Conservation (phyloP, 1,139 yeast genomes). For the Nakaseomyces kungkrabaensis region DNA sequence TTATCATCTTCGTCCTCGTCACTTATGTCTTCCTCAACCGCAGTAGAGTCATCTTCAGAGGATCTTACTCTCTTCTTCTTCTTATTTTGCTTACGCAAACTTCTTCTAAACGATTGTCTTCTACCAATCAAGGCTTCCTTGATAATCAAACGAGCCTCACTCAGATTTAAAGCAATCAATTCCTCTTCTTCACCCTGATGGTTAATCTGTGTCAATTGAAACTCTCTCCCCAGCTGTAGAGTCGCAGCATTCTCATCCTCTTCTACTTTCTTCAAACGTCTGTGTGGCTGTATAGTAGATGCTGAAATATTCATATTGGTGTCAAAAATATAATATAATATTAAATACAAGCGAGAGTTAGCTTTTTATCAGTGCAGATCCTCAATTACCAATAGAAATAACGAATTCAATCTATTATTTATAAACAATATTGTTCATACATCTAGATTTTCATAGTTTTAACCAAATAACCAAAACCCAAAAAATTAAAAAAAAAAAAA, state of each 20-base stretch:
- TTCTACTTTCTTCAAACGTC: slow-evolving; percentile 59
- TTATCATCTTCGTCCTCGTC: slow-evolving; percentile 28
- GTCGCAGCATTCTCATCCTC: slow-evolving; percentile 85
- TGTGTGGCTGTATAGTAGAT: slow-evolving; percentile 74
- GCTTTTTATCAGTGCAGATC: no score
- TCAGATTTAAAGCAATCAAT: slow-evolving; percentile 72
- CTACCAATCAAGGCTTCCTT: slow-evolving; percentile 86
- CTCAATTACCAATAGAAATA: background rate
- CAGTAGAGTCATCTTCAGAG: slow-evolving; percentile 9
- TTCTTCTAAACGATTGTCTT: slow-evolving; percentile 38
- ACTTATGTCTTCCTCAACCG: slow-evolving; percentile 13
- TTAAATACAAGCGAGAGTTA: no score
- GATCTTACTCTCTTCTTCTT: slow-evolving; percentile 29
- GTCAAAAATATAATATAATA: no score
- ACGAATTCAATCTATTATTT: background rate
- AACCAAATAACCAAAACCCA: no score
- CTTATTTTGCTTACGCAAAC: slow-evolving; percentile 32
- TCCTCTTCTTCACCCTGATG: slow-evolving; percentile 72
- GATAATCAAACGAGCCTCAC: slow-evolving; percentile 82
- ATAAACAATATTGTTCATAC: no score
- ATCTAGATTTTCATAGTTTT: no score
- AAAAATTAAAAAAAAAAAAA: no score
- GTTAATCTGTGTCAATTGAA: slow-evolving; percentile 68
- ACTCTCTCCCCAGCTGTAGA: slow-evolving; percentile 85
- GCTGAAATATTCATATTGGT: slow-evolving; percentile 75